A percentile compares a stretch with the other conserved stretches of the same genome.
phyloP scores from a whole-genome alignment of 352 stramenopile species.

The Globisporangium ultimum region DNA sequence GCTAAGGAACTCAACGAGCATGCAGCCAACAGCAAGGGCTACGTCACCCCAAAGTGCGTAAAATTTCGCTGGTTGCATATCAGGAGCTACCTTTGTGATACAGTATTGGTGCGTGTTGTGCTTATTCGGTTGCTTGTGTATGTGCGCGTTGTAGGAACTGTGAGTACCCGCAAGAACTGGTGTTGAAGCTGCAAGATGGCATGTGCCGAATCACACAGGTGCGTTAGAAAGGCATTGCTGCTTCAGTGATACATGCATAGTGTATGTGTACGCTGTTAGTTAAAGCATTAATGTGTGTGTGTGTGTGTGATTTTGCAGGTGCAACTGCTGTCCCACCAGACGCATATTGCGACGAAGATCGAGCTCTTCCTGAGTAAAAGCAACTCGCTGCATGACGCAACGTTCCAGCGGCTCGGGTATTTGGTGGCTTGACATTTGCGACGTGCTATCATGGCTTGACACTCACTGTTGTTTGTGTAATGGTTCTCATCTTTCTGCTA shows the following conservation, averaged over 20 bases:
- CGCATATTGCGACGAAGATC: conserved; percentile 91
- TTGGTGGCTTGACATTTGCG: background rate
- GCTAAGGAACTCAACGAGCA: conserved; percentile 85
- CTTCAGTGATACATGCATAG: no score
- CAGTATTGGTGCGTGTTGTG: background rate
- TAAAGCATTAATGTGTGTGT: background rate
- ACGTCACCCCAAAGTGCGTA: conserved; percentile 73
- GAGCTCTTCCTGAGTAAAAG: conserved; percentile 86
- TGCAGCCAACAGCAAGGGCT: conserved; percentile 49
- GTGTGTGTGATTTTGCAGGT: conserved; percentile 19
- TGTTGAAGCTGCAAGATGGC: conserved; percentile 75
- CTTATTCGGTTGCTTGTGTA: background rate
- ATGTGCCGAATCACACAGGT: conserved; percentile 70
- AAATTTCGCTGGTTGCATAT: background rate
- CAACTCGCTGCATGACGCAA: conserved; percentile 33
- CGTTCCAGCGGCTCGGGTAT: conserved; percentile 79
- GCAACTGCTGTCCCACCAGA: conserved; percentile 91
- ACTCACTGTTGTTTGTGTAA: background rate
- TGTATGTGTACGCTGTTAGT: background rate
- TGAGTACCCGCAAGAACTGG: conserved; percentile 92
- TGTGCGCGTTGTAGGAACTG: conserved; percentile 59
- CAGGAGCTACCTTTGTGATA: background rate
- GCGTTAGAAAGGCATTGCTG: no score
- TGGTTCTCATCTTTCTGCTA: no score
- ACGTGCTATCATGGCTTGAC: no score